Base-by-base conservation (phyloP, 1,284 basidiomycete genomes). In the Ustilago nuda region DNA sequence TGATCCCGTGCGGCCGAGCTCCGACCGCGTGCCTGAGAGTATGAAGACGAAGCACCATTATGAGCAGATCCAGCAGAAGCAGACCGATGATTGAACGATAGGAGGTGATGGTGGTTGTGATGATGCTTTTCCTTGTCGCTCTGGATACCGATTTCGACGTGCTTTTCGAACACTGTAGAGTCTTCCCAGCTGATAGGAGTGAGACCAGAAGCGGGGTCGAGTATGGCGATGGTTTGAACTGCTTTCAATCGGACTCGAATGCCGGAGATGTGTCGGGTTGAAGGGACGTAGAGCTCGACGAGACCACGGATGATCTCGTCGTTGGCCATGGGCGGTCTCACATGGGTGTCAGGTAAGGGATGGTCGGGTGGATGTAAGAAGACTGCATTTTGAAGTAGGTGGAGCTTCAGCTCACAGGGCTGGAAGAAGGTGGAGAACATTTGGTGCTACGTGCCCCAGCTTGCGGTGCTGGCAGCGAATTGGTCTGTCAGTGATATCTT, bases 301-400 rank as follows among this genome's bases (percentile, higher is more conserved):
- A 85, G 72, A 13, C 84, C 84, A 8, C 83, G 76, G 11, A 85
- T 82, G 37, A 85, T 71, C 56, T 83, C 82, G 66, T 85, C 84
- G 54, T 82, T 81, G 36, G 82, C 77, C 58, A 80, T 74, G 8
- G 84, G 84, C 8, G 82, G 82, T 8, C 66, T 52, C 35, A 80
- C 79, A 67, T 80, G 70, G 15, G 71, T 72, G 11, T 78, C 76
- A 19, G 77, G 77, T 4, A 76, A 64, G 19, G 75, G 65, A n/a
- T 66, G 73, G 36, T 80, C 76, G 27, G 84, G 83, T 2, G 84
- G 84, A 41, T 81, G 78, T 37, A 85, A 62, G 61, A 84, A 85
- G 53, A 85, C 61, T 35, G 79, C 82, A 71, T 82, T 82, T 33
- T 84, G 81, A 27, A 85, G 79, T 45, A 85, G 56, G 52, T 85